These are phyloP conservation scores for Pichia sp. DNA, from an alignment of 1,139 yeast genomes.

Conservation along the genomic window DNA sequence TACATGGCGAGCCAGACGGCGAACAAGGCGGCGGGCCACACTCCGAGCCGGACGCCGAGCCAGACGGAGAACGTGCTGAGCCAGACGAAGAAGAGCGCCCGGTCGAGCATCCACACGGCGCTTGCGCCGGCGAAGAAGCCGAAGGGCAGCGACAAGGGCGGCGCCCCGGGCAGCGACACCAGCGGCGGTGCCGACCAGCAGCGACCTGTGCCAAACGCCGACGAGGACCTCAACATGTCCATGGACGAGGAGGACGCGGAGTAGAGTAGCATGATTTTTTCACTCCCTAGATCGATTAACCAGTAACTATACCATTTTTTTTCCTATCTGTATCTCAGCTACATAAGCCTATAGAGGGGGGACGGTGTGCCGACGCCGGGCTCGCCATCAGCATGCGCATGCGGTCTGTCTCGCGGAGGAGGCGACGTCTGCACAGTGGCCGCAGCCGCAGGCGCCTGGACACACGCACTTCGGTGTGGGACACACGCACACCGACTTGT, in stretches of 20 bases:
- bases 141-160: not conserved
- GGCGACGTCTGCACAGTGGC: conserved; percentile 6
- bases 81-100: not conserved
- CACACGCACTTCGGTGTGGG: conserved; percentile 16
- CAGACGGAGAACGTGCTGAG: not conserved
- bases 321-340: not conserved
- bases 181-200: not conserved
- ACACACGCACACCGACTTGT: conserved; percentile 14
- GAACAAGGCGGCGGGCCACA: not conserved
- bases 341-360: not conserved
- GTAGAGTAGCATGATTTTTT: not conserved
- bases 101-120: conserved; percentile 2
- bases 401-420: conserved; percentile 1
- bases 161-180: not conserved
- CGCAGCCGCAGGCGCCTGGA: conserved; percentile 15
- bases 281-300: not conserved
- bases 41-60: no score
- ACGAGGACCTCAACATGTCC: conserved; percentile 10
- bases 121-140: not conserved
- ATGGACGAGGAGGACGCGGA: conserved; percentile 6
- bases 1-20: conserved; percentile 23
- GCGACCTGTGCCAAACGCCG: not conserved
- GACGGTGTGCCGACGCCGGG: not conserved
- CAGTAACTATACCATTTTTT: not conserved
- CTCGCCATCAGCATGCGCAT: not conserved